These are phyloP conservation scores for Blastobotrys parvus DNA, from an alignment of 805 yeast genomes.

Conservation along the genomic window DNA sequence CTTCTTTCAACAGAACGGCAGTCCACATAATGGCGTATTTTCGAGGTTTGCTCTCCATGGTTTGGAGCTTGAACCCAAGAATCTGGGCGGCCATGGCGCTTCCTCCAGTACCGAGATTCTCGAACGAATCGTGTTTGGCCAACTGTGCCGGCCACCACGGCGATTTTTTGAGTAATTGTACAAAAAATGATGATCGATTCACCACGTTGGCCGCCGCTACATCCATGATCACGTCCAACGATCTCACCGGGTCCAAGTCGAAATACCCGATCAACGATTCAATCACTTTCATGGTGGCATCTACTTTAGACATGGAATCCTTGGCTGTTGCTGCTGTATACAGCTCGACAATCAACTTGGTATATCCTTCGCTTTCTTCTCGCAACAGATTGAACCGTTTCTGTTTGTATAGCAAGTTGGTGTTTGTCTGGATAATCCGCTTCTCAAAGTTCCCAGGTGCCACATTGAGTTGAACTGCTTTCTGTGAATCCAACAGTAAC, in stretches of 20 bases:
- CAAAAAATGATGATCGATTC: constrained; percentile 36
- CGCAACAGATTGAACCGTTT: constrained; percentile 57
- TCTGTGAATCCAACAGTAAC: constrained; percentile 21
- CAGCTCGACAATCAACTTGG: constrained; percentile 50
- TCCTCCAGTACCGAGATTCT: constrained; percentile 42
- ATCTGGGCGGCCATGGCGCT: constrained; percentile 46
- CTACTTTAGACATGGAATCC: constrained; percentile 24
- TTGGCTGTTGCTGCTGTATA: constrained; percentile 37
- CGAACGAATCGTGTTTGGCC: constrained; percentile 19
- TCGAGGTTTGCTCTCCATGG: constrained; percentile 27
- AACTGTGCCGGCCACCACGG: constrained; percentile 59
- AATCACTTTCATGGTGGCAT: constrained; percentile 37
- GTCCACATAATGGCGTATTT: constrained; percentile 39
- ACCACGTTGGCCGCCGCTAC: constrained; percentile 40
- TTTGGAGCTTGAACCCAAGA: constrained; percentile 39
- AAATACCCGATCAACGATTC: constrained; percentile 64
- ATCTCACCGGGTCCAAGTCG: constrained; percentile 62
- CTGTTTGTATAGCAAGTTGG: constrained; percentile 37
- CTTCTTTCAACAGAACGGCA: constrained; percentile 55
- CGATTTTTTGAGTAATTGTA: constrained; percentile 44
- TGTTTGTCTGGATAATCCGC: constrained; percentile 35
- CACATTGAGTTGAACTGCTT: constrained; percentile 19
- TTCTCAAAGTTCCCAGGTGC: constrained; percentile 29
- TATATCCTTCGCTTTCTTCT: constrained; percentile 73
- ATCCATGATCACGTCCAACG: constrained; percentile 54